Evolutionary conservation across 2,329 filamentous ascomycete genomes (phyloP).

Genomic region (Keithomyces neogunnii): DNA sequence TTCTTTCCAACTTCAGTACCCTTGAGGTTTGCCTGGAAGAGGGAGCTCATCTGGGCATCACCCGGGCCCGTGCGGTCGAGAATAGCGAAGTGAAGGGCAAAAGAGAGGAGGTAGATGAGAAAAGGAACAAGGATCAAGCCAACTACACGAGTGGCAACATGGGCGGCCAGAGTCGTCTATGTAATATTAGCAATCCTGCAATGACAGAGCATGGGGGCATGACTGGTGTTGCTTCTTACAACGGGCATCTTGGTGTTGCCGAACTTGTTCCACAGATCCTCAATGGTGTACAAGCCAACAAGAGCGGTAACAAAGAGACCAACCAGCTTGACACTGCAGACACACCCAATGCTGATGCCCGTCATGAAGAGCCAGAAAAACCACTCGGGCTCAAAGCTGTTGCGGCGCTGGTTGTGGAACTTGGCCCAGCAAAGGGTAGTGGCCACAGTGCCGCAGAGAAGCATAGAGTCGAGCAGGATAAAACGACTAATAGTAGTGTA

Average conservation of each 20-base stretch:
- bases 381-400: constrained; percentile 87
- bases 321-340: constrained; percentile 98
- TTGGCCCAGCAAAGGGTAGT: constrained; percentile 96
- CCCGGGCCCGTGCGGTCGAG: constrained; percentile 90
- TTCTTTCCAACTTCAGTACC: constrained; percentile 92
- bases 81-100: constrained; percentile 89
- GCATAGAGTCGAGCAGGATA: constrained; percentile 96
- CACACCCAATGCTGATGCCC: constrained; percentile 91
- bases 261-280: constrained; percentile 98
- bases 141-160: constrained; percentile 70
- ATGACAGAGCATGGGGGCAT: constrained; percentile 7
- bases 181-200: constrained; percentile 1
- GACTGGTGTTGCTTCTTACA: constrained; percentile 34
- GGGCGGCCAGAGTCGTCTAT: constrained; percentile 59
- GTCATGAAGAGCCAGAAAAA: constrained; percentile 91
- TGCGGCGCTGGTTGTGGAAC: constrained; percentile 80
- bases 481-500: constrained; percentile 99
- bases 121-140: constrained; percentile 85
- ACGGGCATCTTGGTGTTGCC: constrained; percentile 87
- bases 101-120: constrained; percentile 90
- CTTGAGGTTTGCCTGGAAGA: constrained; percentile 94
- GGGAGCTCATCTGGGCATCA: constrained; percentile 99
- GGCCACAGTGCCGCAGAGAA: constrained; percentile 96
- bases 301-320: constrained; percentile 92
- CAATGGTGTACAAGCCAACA: constrained; percentile 89